These are phyloP conservation scores for Spirogloea muscicola DNA, from an alignment of 139 green algal species.

Conservation along the genomic window DNA sequence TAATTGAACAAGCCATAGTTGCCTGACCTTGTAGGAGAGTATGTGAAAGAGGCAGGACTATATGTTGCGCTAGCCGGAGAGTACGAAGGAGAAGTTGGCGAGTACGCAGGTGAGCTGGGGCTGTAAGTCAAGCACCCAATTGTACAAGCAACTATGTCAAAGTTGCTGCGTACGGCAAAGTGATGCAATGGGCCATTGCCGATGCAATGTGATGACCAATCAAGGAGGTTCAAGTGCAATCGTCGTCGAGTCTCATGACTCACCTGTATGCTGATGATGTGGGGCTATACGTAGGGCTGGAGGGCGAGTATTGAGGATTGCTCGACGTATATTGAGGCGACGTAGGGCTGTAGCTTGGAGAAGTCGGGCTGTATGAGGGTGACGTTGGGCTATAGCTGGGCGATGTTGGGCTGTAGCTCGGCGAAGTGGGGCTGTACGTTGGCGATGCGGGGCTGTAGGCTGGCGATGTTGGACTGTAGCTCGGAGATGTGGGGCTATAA, in stretches of 20 bases:
- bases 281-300: constrained; percentile 51
- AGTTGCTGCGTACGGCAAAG: constrained; percentile 56
- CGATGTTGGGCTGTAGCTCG: constrained; percentile 37
- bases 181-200: no score
- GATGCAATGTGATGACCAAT: no score
- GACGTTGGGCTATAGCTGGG: constrained; percentile 54
- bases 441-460: constrained; percentile 64
- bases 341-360: constrained; percentile 55
- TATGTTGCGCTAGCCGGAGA: constrained; percentile 64
- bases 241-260: no score
- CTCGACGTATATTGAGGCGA: constrained; percentile 39
- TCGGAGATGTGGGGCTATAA: constrained; percentile 69
- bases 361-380: no score
- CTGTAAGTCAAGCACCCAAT: constrained; percentile 61
- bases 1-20: no score
- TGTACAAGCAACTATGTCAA: constrained; percentile 57
- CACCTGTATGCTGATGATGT: constrained; percentile 59
- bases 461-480: constrained; percentile 64
- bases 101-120: constrained; percentile 59
- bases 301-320: constrained; percentile 48
- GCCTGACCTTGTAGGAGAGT: constrained; percentile 39
- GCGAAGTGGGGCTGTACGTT: constrained; percentile 60
- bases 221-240: no score
- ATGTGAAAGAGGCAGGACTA: constrained; percentile 47
- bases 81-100: constrained; percentile 63